These are phyloP conservation scores for Paraurostyla sp. DNA, from an alignment of 73 alveolate species.

Conservation along the genomic window DNA sequence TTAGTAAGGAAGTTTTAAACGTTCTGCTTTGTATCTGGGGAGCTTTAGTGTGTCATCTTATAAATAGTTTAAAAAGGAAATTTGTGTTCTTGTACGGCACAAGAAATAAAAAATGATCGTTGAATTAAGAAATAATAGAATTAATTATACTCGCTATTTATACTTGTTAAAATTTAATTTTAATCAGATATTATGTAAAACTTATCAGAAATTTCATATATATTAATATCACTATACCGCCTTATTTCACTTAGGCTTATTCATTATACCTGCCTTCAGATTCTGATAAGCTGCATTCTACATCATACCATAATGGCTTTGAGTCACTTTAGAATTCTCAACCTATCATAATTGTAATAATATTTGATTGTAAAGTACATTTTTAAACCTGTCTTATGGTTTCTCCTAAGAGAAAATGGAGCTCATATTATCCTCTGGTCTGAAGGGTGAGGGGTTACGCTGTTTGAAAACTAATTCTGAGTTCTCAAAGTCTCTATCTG, in stretches of 20 bases:
- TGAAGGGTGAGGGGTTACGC: slow-evolving; percentile 18
- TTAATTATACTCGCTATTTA: not conserved
- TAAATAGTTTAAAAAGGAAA: not conserved
- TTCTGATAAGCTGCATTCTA: not conserved
- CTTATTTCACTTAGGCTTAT: not conserved
- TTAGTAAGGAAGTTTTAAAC: not conserved
- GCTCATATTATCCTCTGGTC: slow-evolving; percentile 15
- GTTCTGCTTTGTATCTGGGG: not conserved
- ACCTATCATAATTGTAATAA: not conserved
- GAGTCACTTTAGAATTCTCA: not conserved
- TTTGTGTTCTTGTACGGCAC: not conserved
- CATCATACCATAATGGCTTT: not conserved
- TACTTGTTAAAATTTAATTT: slow-evolving; percentile 13
- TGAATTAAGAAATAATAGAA: slow-evolving; percentile 31
- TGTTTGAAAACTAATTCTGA: not conserved
- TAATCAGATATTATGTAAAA: not conserved
- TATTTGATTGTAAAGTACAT: not conserved
- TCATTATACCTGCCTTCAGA: not conserved
- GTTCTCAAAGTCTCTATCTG: not conserved
- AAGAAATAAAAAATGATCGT: slow-evolving; percentile 25
- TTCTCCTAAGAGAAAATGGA: not conserved
- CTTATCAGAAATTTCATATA: not conserved
- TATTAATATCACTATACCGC: not conserved
- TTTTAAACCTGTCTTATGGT: not conserved
- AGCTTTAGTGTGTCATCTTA: not conserved